Base-by-base conservation (phyloP, 345 rosid species). In the Pelargonium nanum region DNA sequence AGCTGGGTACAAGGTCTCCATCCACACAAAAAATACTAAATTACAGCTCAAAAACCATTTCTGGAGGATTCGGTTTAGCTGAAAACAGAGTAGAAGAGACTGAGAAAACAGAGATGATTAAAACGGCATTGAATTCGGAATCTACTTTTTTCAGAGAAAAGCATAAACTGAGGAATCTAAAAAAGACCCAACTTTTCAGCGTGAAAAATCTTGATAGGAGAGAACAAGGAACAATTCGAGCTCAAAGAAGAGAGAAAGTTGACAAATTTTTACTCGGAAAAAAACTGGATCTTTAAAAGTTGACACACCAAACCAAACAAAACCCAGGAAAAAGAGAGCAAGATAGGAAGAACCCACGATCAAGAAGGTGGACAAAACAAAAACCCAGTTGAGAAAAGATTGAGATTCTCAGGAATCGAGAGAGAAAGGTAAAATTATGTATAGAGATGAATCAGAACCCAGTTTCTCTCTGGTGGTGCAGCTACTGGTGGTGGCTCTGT, bases 1-100 rank as follows among this genome's bases (percentile, higher is more conserved):
- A 34, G 71, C 61, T 59, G 86, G 84, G 60, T 73, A 72, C 32
- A 84, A 69, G 65, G 83, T 72, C 68, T 89, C 93, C 91, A 89
- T 87, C 56, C 57, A n/a, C n/a, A n/a, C 67, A 59, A 51, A 2
- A 13, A 45, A 9, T 45, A n/a, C n/a, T n/a, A n/a, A 19, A 51
- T 17, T 5, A 51, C 17, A 51, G 6, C 45, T 34, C 45, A 34
- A 34, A 34, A 34, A 34, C 12, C 45, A 34, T 34, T 9, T 1
- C 45, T 15, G 1, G 12, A 34, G 12, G 45, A 34, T 28, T 7
- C 32, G 45, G 12, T 34, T 28, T 7, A 28, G 13, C 13, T 16
- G 34, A n/a, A 24, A 19, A 19, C 12, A 44, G 1, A 60, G n/a
- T n/a, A n/a, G n/a, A 64, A 65, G 55, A 25, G 25, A 32, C 48